phyloP scores from a whole-genome alignment of 2,329 filamentous ascomycete species.

The Verticillium dahliae region DNA sequence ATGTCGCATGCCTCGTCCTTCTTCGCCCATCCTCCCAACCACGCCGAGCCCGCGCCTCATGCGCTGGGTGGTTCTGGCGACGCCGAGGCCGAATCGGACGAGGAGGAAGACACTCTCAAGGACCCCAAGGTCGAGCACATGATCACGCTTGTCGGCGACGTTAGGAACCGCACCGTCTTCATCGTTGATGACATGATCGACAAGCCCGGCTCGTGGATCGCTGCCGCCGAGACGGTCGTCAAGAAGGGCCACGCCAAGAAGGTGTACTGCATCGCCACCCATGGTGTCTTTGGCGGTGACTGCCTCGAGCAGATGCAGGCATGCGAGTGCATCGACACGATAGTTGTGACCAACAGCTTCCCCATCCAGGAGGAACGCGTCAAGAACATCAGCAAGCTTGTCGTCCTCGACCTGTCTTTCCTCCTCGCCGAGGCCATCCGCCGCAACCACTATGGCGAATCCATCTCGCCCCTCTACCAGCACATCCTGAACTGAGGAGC shows the following conservation, averaged over 20 bases:
- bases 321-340: constrained; percentile 88
- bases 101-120: constrained; percentile 85
- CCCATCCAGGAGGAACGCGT: constrained; percentile 74
- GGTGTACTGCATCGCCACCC: constrained; percentile 96
- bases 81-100: constrained; percentile 75
- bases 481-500: constrained; percentile 48
- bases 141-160: constrained; percentile 95
- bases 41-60: constrained; percentile 55
- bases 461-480: constrained; percentile 64
- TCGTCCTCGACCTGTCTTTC: constrained; percentile 82
- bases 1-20: constrained; percentile 75
- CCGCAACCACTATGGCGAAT: constrained; percentile 93
- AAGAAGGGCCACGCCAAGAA: constrained; percentile 87
- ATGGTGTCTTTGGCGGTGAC: constrained; percentile 88
- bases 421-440: constrained; percentile 88
- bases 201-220: constrained; percentile 94
- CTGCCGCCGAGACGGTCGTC: constrained; percentile 91
- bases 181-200: constrained; percentile 99
- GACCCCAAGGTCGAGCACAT: constrained; percentile 82
- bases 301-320: constrained; percentile 83
- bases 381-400: constrained; percentile 70
- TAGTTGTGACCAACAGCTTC: constrained; percentile 96
- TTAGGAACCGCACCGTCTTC: constrained; percentile 80
- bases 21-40: constrained; percentile 42
- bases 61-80: constrained; percentile 81